These are phyloP conservation scores for Penicillium macrosclerotiorum DNA, from an alignment of 495 filamentous ascomycete genomes.

Conservation along the genomic window DNA sequence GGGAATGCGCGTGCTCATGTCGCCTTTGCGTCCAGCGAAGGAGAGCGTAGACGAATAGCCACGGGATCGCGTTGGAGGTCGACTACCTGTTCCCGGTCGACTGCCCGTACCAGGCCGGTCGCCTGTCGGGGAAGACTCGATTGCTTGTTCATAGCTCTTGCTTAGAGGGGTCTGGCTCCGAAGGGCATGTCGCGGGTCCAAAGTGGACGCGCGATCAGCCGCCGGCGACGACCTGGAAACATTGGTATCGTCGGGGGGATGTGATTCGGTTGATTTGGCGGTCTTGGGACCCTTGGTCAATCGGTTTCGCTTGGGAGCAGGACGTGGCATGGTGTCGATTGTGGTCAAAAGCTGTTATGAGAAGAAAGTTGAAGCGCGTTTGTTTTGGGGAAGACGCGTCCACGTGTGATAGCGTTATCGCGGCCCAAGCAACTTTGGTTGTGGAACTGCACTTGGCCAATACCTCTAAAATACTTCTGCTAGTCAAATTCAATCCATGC, in stretches of 20 bases:
- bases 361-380: constrained; percentile 6
- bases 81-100: constrained; percentile 39
- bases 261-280: constrained; percentile 4
- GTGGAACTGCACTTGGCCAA: too few species aligned
- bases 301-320: constrained; percentile 40
- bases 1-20: constrained; percentile 37
- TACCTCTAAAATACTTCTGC: too few species aligned
- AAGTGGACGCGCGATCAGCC: constrained; percentile 13
- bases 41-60: constrained; percentile 48
- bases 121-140: constrained; percentile 40
- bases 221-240: constrained; percentile 9
- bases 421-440: constrained; percentile 53
- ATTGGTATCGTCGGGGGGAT: constrained; percentile 6
- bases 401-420: constrained; percentile 13
- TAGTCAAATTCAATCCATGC: background rate
- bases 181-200: constrained; percentile 23
- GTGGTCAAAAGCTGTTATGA: background rate
- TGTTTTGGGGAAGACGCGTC: constrained; percentile 22
- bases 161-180: constrained; percentile 36
- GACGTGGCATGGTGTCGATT: constrained; percentile 38
- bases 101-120: constrained; percentile 37
- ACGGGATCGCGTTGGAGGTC: constrained; percentile 44
- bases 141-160: constrained; percentile 35
- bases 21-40: constrained; percentile 41
- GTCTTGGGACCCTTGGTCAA: constrained; percentile 18